A percentile compares a stretch with the other conserved stretches of the same genome.
Evolutionary conservation across 495 filamentous ascomycete genomes (phyloP).

Genomic region (Aspergillus carlsbadensis): DNA sequence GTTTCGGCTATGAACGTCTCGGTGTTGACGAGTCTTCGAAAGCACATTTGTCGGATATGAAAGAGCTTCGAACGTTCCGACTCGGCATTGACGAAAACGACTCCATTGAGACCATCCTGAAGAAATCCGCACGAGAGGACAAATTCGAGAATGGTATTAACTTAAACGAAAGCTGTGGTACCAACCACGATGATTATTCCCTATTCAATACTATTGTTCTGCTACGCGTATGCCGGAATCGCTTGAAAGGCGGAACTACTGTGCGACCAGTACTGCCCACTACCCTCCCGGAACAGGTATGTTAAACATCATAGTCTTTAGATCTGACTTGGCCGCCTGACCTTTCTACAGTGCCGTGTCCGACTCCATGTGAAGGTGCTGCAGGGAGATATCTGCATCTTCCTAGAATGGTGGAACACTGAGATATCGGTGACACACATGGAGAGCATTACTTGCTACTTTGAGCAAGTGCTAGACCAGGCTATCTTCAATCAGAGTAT

Average conservation of each 20-base stretch:
- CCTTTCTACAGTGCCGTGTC: slow-evolving; percentile 38
- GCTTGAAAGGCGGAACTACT: slow-evolving; percentile 16
- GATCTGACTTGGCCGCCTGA: slow-evolving; percentile 3
- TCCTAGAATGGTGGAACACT: slow-evolving; percentile 47
- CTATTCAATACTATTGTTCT: slow-evolving; percentile 43
- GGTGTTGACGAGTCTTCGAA: slow-evolving; percentile 23
- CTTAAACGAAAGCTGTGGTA: slow-evolving; percentile 6
- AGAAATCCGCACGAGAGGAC: slow-evolving; percentile 23
- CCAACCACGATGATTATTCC: slow-evolving; percentile 18
- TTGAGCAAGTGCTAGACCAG: slow-evolving; percentile 34
- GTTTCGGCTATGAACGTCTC: slow-evolving; percentile 52
- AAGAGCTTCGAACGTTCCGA: slow-evolving; percentile 21
- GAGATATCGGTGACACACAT: slow-evolving; percentile 46
- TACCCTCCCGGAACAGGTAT: slow-evolving; percentile 37
- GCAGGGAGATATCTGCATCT: slow-evolving; percentile 40
- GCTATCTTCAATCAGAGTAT: slow-evolving; percentile 28
- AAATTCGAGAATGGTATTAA: slow-evolving; percentile 11
- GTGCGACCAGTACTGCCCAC: slow-evolving; percentile 31
- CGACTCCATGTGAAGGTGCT: slow-evolving; percentile 47
- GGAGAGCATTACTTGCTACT: slow-evolving; percentile 40
- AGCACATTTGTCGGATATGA: slow-evolving; percentile 21
- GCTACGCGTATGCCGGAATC: slow-evolving; percentile 35
- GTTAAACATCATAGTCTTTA: slow-evolving; percentile 3
- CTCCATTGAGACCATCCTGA: slow-evolving; percentile 30
- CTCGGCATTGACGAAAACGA: slow-evolving; percentile 35